Base-by-base conservation (phyloP, 2,329 filamentous ascomycete genomes). In the Onygenales sp. region DNA sequence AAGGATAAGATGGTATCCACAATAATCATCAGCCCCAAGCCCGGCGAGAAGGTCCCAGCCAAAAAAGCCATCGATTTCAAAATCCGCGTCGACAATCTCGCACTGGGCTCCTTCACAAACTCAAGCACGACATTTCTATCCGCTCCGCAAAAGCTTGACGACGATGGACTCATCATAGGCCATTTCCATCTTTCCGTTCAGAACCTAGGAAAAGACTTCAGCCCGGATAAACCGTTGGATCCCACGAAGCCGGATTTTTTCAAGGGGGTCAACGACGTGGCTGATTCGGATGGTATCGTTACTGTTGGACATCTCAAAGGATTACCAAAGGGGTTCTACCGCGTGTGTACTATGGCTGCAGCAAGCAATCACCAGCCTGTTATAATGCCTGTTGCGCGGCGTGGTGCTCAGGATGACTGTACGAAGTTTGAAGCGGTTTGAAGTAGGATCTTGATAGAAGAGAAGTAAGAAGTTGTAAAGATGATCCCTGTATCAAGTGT, bases 321-420 rank as follows among this genome's bases (percentile, higher is more conserved):
- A 27, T 27, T 27, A 5, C 21, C 21, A 74, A 2, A 82, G 82
- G 37, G 81, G 79, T 71, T 49, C 21, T 86, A 85, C 70, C 80
- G 83, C 60, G 69, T 83, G 56, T 86, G 83, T 74, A 81, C 78
- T 61, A 83, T 86, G 78, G 74, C 77, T 32, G 70, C 76, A 56
- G 70, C 83, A n/a, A 71, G 80, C 59, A 86, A 85, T 73, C 83
- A 86, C 63, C 81, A 85, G 70, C 80, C 81, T 53, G 80, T 84
- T 8, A 63, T 83, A 52, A 84, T 84, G 81, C 81, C 82, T 50
- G 77, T 85, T 51, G 82, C 83, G 52, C 82, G 85, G 70, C 79
- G 83, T 66, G 83, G 83, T 67, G 74, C 79, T 45, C 82, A 85
- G 65, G 83, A 86, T 61, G 82, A 85, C 64, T 85, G 82, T 64